phyloP scores from a whole-genome alignment of 306 rosid species.

The Vachellia collinsii region DNA sequence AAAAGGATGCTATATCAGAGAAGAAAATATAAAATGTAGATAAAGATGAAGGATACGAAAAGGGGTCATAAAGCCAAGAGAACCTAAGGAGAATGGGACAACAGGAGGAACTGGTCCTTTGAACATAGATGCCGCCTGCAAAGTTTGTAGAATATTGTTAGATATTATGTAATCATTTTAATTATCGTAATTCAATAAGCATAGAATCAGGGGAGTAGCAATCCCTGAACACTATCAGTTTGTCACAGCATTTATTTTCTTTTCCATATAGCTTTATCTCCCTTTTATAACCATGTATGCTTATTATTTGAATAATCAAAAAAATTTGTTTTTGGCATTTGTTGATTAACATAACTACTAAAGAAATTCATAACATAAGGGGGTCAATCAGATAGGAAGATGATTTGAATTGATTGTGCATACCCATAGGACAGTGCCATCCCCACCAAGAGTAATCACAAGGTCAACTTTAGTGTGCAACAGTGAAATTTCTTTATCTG shows the following conservation, averaged over 20 bases:
- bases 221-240: not conserved
- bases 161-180: not conserved
- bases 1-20: conserved; percentile 2
- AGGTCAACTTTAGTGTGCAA: conserved; percentile 93
- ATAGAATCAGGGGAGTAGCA: not conserved
- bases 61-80: conserved; percentile 98
- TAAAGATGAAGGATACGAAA: conserved; percentile 78
- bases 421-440: conserved; percentile 99
- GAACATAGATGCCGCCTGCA: conserved; percentile 99
- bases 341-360: not conserved
- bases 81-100: conserved; percentile 94
- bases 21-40: conserved; percentile 10
- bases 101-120: conserved; percentile 98
- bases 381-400: conserved; percentile 12
- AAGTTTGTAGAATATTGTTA: conserved; percentile 25
- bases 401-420: conserved; percentile 43
- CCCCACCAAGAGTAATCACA: conserved; percentile 96
- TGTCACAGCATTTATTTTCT: not conserved
- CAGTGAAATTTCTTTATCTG: conserved; percentile 65
- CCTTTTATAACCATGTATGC: not conserved
- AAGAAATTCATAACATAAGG: not conserved
- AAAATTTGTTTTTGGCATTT: not conserved
- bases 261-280: not conserved
- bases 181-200: not conserved
- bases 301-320: not conserved